Conservation (phyloP, 352 stramenopile species). For the Phytophthora sansomeana region DNA sequence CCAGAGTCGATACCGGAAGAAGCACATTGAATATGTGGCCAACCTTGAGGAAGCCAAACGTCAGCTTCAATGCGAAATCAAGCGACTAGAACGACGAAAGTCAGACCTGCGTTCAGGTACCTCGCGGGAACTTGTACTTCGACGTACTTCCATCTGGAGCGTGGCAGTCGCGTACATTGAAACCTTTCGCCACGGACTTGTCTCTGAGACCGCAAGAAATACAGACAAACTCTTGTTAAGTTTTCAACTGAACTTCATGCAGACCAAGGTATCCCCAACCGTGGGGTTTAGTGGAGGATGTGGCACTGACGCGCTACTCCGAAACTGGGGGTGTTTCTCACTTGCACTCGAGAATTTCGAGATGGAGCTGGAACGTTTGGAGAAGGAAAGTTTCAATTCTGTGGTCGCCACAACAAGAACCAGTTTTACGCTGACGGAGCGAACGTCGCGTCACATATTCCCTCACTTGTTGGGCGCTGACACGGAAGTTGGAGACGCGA, state of each 20-base stretch:
- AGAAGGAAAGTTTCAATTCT: background rate
- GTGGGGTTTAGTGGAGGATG: slow-evolving; percentile 1
- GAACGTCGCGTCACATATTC: background rate
- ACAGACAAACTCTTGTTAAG: too few species aligned
- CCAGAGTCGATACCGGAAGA: slow-evolving; percentile 24
- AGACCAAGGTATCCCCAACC: background rate
- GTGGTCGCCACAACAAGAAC: background rate
- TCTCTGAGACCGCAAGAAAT: too few species aligned
- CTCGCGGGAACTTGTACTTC: too few species aligned
- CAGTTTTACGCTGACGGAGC: background rate
- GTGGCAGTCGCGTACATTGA: slow-evolving; percentile 14
- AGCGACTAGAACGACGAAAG: background rate
- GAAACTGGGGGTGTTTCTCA: background rate
- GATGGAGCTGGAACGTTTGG: background rate
- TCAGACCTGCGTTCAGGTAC: background rate
- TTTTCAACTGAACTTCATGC: too few species aligned
- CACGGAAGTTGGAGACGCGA: background rate
- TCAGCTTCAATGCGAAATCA: background rate
- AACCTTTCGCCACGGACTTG: slow-evolving; percentile 3
- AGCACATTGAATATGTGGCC: background rate
- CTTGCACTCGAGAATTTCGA: background rate
- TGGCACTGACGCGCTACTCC: background rate
- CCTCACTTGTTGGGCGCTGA: background rate
- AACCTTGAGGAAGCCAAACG: background rate
- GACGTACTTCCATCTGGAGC: background rate